These are phyloP conservation scores for Macrocybe sp. DNA, from an alignment of 1,284 basidiomycete genomes.

Conservation along the genomic window DNA sequence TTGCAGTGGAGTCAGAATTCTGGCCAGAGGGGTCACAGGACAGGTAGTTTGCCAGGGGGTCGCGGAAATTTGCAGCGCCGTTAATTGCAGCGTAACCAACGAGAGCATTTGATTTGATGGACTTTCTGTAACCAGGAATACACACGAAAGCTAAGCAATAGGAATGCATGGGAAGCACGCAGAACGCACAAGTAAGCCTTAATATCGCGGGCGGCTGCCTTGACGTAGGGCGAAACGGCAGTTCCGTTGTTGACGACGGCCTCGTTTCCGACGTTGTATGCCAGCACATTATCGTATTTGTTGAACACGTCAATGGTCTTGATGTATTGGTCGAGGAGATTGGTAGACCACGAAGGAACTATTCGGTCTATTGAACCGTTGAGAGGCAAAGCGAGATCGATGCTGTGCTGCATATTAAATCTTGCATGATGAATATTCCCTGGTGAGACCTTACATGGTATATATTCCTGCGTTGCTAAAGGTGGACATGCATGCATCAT, in stretches of 20 bases:
- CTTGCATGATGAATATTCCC: neutral
- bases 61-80: constrained; percentile 61
- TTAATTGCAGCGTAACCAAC: constrained; percentile 88
- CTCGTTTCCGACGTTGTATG: constrained; percentile 88
- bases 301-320: constrained; percentile 74
- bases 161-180: constrained; percentile 4
- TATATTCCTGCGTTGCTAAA: constrained; percentile 83
- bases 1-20: constrained; percentile 56
- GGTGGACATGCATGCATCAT: constrained; percentile 81
- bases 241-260: constrained; percentile 67
- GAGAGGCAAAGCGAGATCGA: constrained; percentile 80
- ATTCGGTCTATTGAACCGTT: constrained; percentile 84
- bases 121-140: constrained; percentile 38
- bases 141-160: constrained; percentile 3
- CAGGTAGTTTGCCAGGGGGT: constrained; percentile 74
- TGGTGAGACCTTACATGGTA: constrained; percentile 57
- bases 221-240: constrained; percentile 74
- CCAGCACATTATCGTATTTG: constrained; percentile 82
- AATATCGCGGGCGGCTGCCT: constrained; percentile 86
- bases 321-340: constrained; percentile 77
- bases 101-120: constrained; percentile 64
- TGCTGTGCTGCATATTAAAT: constrained; percentile 34
- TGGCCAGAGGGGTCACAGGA: constrained; percentile 61
- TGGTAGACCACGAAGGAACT: constrained; percentile 78
- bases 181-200: constrained; percentile 74